phyloP scores from a whole-genome alignment of 2,329 filamentous ascomycete species.

The Westerdykella aurantiaca region DNA sequence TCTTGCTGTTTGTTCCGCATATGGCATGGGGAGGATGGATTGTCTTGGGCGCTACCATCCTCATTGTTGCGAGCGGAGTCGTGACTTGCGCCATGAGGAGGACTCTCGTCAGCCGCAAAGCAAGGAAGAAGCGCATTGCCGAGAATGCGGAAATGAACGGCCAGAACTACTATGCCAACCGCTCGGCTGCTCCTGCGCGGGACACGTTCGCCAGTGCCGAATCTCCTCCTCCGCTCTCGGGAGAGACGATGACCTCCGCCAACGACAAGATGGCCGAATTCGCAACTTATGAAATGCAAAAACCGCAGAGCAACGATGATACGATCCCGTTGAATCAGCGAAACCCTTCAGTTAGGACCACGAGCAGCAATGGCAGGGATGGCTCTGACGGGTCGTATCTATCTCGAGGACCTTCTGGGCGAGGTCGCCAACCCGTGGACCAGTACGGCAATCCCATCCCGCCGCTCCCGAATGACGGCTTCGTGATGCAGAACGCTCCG shows the following conservation, averaged over 20 bases:
- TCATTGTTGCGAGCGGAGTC: constrained; percentile 74
- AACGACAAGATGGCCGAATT: constrained; percentile 49
- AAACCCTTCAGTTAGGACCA: constrained; percentile 56
- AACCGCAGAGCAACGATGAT: constrained; percentile 60
- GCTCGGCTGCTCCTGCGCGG: constrained; percentile 35
- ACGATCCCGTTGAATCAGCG: constrained; percentile 63
- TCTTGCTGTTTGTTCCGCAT: constrained; percentile 90
- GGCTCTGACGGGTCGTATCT: constrained; percentile 35
- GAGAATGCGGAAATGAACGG: constrained; percentile 98
- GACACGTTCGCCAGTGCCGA: constrained; percentile 45
- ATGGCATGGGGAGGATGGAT: constrained; percentile 92
- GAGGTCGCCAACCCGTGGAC: constrained; percentile 46
- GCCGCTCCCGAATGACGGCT: constrained; percentile 41
- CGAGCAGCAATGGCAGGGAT: constrained; percentile 42
- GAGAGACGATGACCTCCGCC: constrained; percentile 53
- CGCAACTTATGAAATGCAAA: constrained; percentile 58
- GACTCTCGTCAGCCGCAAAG: constrained; percentile 84
- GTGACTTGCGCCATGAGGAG: constrained; percentile 93
- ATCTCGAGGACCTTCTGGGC: constrained; percentile 34
- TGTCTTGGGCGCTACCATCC: constrained; percentile 79
- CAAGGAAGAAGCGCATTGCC: constrained; percentile 83
- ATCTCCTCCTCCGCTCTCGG: constrained; percentile 48
- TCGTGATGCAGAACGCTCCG: constrained; percentile 34
- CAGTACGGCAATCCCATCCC: constrained; percentile 59
- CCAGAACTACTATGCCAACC: constrained; percentile 70